Evolutionary conservation across 106 monocot species (phyloP).

Genomic region (Iris macrosiphon): DNA sequence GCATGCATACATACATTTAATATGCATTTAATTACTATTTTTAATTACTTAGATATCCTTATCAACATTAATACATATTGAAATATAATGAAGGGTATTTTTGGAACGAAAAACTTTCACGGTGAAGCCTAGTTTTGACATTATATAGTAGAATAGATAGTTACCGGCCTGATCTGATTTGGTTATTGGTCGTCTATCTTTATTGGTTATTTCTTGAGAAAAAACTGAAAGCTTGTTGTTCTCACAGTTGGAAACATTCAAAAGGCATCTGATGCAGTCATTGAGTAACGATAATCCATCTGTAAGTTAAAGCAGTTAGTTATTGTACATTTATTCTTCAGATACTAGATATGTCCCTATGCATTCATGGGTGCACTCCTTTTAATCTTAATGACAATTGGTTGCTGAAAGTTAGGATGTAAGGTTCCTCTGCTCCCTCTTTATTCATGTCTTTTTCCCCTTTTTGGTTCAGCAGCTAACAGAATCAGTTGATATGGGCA

Average conservation of each 20-base stretch:
- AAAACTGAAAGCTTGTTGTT: background rate
- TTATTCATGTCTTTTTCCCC: constrained; percentile 5
- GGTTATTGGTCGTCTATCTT: background rate
- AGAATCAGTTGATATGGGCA: constrained; percentile 36
- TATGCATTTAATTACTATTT: too few relatives aligned
- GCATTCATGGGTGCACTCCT: too few relatives aligned
- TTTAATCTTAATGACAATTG: background rate
- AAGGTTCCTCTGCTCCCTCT: background rate
- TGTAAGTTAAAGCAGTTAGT: constrained; percentile 35
- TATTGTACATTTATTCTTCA: too few relatives aligned
- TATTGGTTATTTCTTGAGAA: background rate
- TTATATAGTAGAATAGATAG: too few relatives aligned
- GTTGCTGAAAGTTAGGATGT: background rate
- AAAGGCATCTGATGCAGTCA: constrained; percentile 85
- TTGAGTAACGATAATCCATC: constrained; percentile 71
- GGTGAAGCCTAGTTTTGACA: too few relatives aligned
- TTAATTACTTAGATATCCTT: too few relatives aligned
- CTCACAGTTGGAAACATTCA: constrained; percentile 86
- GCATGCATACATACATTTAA: too few relatives aligned
- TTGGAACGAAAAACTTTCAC: too few relatives aligned
- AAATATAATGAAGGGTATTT: too few relatives aligned
- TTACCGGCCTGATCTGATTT: too few relatives aligned
- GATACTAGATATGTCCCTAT: too few relatives aligned
- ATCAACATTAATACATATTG: too few relatives aligned
- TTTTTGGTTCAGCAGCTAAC: constrained; percentile 17